These are phyloP conservation scores for Leccinum holopus DNA, from an alignment of 1,284 basidiomycete genomes.

Conservation along the genomic window DNA sequence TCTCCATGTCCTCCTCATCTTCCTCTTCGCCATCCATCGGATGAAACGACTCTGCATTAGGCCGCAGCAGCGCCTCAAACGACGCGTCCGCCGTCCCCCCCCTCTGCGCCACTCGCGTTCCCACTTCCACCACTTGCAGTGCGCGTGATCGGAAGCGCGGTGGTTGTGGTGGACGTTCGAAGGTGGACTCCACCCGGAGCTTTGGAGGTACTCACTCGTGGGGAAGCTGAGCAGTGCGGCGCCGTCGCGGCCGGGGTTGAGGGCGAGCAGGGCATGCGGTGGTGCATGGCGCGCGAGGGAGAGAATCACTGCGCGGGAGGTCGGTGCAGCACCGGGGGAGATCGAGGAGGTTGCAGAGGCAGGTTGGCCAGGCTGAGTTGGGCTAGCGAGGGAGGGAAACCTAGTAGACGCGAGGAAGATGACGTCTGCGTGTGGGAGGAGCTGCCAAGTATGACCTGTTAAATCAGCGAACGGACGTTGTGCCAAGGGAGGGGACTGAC, in stretches of 20 bases:
- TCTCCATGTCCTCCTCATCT: conserved; percentile 5
- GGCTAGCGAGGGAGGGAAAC: conserved; percentile 16
- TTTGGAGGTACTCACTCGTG: no score
- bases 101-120: background rate
- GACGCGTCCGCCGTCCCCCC: conserved; percentile 18
- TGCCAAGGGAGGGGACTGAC: no score
- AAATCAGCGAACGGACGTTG: no score
- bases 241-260: no score
- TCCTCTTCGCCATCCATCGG: conserved; percentile 34
- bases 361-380: background rate
- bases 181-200: background rate
- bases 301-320: conserved; percentile 48
- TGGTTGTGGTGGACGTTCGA: conserved; percentile 1
- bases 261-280: no score
- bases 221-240: no score
- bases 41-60: conserved; percentile 31
- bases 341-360: conserved; percentile 44
- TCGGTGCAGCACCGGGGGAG: conserved; percentile 48
- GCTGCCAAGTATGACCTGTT: conserved; percentile 38
- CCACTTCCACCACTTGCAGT: conserved; percentile 4
- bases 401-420: conserved; percentile 50
- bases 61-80: conserved; percentile 10
- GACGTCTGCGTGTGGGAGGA: conserved; percentile 76
- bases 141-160: conserved; percentile 5
- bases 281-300: conserved; percentile 33